Conservation (phyloP, 768 basidiomycete genomes). For the Boletus sensibilis region DNA sequence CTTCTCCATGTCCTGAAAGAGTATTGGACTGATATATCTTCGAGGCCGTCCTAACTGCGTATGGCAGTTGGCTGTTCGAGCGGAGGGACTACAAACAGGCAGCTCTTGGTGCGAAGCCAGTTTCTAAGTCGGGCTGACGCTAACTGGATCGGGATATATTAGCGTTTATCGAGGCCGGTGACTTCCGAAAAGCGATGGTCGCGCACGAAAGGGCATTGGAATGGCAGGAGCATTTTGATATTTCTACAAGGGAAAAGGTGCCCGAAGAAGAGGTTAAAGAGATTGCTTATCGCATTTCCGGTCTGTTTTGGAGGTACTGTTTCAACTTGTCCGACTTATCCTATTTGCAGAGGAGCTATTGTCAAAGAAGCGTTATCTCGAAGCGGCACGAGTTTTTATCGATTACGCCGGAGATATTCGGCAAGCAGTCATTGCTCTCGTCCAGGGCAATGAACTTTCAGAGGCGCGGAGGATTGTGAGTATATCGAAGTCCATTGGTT, state of each 20-base stretch:
- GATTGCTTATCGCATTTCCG: slow-evolving; percentile 76
- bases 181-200: slow-evolving; percentile 72
- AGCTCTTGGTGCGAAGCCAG: slow-evolving; percentile 59
- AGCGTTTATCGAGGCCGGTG: slow-evolving; percentile 75
- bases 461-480: slow-evolving; percentile 87
- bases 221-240: slow-evolving; percentile 90
- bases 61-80: slow-evolving; percentile 88
- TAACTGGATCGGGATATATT: slow-evolving; percentile 10
- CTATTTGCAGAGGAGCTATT: slow-evolving; percentile 66
- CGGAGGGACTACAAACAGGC: slow-evolving; percentile 80
- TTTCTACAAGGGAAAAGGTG: slow-evolving; percentile 56
- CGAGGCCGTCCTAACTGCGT: slow-evolving; percentile 70
- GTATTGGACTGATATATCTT: slow-evolving; percentile 9
- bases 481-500: slow-evolving; percentile 11
- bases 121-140: background rate
- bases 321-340: slow-evolving; percentile 1
- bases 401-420: slow-evolving; percentile 82
- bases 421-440: slow-evolving; percentile 71
- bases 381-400: slow-evolving; percentile 78
- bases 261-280: slow-evolving; percentile 55
- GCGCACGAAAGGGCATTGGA: slow-evolving; percentile 84
- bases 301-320: slow-evolving; percentile 41
- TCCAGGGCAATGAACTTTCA: slow-evolving; percentile 79
- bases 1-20: background rate
- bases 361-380: slow-evolving; percentile 74